Base-by-base conservation (phyloP, 2,329 filamentous ascomycete genomes). In the Verticillium longisporum region DNA sequence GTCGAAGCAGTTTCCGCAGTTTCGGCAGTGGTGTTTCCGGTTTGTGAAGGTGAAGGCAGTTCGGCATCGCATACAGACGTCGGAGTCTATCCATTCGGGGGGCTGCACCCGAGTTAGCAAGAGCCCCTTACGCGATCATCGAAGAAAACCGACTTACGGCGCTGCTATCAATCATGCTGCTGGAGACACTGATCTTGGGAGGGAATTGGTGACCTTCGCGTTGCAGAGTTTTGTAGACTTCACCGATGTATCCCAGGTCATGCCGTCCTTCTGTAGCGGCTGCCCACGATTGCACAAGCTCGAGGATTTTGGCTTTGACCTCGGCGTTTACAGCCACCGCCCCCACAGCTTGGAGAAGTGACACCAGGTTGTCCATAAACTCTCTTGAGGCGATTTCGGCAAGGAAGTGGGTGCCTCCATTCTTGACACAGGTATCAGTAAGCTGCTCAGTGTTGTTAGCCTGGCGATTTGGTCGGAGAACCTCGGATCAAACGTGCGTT, bases 381-480 rank as follows among this genome's bases (percentile, higher is more conserved):
- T 99, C 95, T 65, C 93, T 87, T 21, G 94, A 97, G 50, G 95
- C 94, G 68, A 99, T 95, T 78, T 99, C 95, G 66, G 88, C 84
- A 57, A 99, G 87, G 75, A 99, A 99, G 76, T 99, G 95, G 45
- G 89, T 85, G 68, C 95, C 95, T 62, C 95, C 95, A 80, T 99
- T 99, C 80, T 99, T 99, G 64, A 98, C 92, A 73, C 95, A 99
- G 1, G 95, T 98, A 78, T 99, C 95, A 66, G 93, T 97, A 70
- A 99, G 88, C 92, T 86, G 85, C 88, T 61, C 32, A 34, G 32
- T 31, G 45, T 59, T 38, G 58, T 59, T 38, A 59, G 58, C 45
- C 36, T 14, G 11, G n/a, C 11, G 31, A 26, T 2, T 15, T 6
- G 37, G 32, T 21, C 9, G n/a, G 41, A 36, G 18, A 15, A 15